These are phyloP conservation scores for Herpetomonas muscarum DNA, from an alignment of 208 protist species.

Conservation along the genomic window DNA sequence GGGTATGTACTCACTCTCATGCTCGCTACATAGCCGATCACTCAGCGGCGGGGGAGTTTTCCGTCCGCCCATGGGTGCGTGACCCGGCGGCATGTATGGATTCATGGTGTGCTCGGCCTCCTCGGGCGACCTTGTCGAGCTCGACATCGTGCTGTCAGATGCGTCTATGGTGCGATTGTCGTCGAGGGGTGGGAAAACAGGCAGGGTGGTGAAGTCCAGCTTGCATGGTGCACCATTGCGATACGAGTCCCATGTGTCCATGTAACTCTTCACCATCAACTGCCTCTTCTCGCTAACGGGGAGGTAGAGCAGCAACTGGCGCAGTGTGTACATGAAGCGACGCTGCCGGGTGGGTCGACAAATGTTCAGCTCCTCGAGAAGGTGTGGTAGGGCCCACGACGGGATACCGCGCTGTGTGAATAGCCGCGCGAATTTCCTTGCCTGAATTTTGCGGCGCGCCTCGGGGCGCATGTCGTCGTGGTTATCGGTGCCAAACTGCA, in stretches of 20 bases:
- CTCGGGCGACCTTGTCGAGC: no score
- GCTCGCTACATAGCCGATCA: no score
- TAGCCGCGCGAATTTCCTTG: constrained; percentile 55
- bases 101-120: no score
- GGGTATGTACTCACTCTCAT: no score
- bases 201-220: constrained; percentile 42
- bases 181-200: constrained; percentile 37
- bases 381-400: constrained; percentile 62
- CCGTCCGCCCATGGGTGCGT: no score
- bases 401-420: constrained; percentile 58
- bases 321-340: constrained; percentile 64
- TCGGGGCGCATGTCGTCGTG: constrained; percentile 76
- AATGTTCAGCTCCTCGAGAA: constrained; percentile 72
- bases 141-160: no score
- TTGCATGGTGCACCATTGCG: constrained; percentile 46
- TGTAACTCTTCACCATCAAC: constrained; percentile 48
- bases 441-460: constrained; percentile 44
- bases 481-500: constrained; percentile 35
- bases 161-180: neutral
- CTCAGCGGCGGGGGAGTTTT: no score
- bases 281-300: constrained; percentile 51
- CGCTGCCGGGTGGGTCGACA: constrained; percentile 60
- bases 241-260: constrained; percentile 59
- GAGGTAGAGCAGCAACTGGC: constrained; percentile 62
- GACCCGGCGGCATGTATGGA: no score